These are phyloP conservation scores for Sparassis latifolia DNA, from an alignment of 1,284 basidiomycete species.

Conservation along the genomic window DNA sequence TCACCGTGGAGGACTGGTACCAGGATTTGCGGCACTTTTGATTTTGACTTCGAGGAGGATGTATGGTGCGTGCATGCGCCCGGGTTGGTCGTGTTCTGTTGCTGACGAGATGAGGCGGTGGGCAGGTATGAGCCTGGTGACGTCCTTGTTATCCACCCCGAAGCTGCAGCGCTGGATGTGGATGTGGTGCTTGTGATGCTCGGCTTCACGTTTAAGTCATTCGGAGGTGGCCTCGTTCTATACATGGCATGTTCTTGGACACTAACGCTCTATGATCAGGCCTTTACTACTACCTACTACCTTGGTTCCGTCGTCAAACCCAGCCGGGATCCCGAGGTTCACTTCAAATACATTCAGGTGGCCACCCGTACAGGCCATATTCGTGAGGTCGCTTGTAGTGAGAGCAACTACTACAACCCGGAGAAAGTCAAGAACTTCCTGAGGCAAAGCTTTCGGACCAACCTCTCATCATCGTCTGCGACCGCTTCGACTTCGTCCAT, in stretches of 20 bases:
- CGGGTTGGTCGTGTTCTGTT: background rate
- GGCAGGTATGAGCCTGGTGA: slow-evolving; percentile 79
- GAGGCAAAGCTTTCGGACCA: slow-evolving; percentile 94
- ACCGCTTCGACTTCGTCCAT: slow-evolving; percentile 99
- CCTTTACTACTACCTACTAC: slow-evolving; percentile 80
- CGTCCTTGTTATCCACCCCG: slow-evolving; percentile 77
- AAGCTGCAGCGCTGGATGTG: slow-evolving; percentile 59
- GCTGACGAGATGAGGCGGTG: slow-evolving; percentile 2
- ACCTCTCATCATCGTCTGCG: slow-evolving; percentile 99
- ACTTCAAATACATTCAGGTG: slow-evolving; percentile 88
- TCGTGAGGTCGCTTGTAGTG: slow-evolving; percentile 96
- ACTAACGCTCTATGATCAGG: slow-evolving; percentile 35
- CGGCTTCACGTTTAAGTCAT: slow-evolving; percentile 88
- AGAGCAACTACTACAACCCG: slow-evolving; percentile 96
- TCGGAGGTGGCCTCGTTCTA: slow-evolving; percentile 57
- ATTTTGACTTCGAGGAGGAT: slow-evolving; percentile 54
- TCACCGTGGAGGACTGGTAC: slow-evolving; percentile 75
- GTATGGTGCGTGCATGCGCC: slow-evolving; percentile 38
- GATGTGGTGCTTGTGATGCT: slow-evolving; percentile 60
- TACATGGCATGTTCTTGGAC: background rate
- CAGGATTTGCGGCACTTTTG: slow-evolving; percentile 83
- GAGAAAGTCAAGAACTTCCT: slow-evolving; percentile 56
- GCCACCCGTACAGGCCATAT: slow-evolving; percentile 98
- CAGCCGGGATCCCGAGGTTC: slow-evolving; percentile 58
- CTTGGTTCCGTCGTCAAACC: slow-evolving; percentile 97